A percentile compares a stretch with the other conserved stretches of the same genome.
These are phyloP conservation scores for Coelastrella sp. DNA, from an alignment of 139 green algal species.

Conservation along the genomic window DNA sequence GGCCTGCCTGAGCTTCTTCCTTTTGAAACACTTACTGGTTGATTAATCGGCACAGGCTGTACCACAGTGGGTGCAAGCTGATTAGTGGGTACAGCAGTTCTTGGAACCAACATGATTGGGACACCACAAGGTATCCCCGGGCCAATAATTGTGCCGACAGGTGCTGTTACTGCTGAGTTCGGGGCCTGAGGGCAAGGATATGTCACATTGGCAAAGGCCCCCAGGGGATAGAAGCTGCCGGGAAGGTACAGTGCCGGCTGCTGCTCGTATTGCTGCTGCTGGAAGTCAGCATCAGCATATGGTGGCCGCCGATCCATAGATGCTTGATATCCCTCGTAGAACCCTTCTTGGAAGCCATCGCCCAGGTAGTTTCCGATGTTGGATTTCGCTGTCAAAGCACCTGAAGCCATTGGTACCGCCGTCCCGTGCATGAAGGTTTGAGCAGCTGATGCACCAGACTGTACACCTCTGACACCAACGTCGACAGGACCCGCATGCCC, in stretches of 20 bases:
- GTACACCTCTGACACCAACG: not conserved
- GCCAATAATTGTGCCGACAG: slow-evolving; percentile 27
- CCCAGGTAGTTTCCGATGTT: not conserved
- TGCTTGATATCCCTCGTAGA: slow-evolving; percentile 7
- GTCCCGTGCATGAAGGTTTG: not conserved
- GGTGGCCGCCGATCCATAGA: slow-evolving; percentile 1
- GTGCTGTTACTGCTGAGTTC: not conserved
- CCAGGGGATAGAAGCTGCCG: not conserved
- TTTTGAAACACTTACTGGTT: not conserved
- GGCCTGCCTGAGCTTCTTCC: not conserved
- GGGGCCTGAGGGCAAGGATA: slow-evolving; percentile 14
- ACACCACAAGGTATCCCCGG: slow-evolving; percentile 32
- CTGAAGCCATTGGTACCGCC: slow-evolving; percentile 15
- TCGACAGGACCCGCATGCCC: not conserved
- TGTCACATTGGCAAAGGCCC: not conserved
- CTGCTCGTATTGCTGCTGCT: not conserved
- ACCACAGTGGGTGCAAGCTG: not conserved
- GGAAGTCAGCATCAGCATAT: not conserved
- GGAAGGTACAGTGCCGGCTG: slow-evolving; percentile 35
- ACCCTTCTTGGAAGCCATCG: slow-evolving; percentile 13
- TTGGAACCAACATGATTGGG: slow-evolving; percentile 16
- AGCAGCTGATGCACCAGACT: not conserved
- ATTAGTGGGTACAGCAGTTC: not conserved
- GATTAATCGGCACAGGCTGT: not conserved
- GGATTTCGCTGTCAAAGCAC: not conserved